Conservation (phyloP, 176 grass and related monocot genomes). For the Cymbopogon citratus region DNA sequence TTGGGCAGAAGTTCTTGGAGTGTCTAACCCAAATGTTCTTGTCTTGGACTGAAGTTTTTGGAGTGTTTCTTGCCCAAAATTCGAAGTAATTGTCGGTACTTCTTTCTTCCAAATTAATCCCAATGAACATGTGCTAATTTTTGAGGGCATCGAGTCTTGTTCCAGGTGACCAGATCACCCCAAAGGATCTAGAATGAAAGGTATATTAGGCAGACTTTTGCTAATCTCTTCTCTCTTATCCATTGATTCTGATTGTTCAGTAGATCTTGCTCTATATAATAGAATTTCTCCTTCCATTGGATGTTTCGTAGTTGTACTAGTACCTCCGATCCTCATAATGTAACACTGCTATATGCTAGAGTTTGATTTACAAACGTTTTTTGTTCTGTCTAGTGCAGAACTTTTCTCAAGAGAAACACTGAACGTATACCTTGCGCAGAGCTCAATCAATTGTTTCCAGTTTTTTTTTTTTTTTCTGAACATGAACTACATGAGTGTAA, state of each 20-base stretch:
- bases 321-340: background rate
- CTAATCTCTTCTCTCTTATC: background rate
- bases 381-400: background rate
- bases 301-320: background rate
- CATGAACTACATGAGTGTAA: background rate
- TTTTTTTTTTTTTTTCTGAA: background rate
- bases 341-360: no score
- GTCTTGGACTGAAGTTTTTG: background rate
- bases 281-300: background rate
- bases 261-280: background rate
- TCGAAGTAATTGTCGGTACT: background rate
- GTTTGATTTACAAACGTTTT: background rate
- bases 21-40: background rate
- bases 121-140: background rate
- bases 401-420: background rate
- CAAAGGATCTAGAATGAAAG: background rate
- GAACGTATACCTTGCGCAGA: background rate
- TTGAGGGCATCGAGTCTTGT: background rate
- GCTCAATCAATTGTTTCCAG: background rate
- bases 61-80: background rate
- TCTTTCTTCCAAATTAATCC: background rate
- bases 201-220: background rate
- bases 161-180: background rate
- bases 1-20: background rate
- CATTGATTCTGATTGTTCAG: background rate